Percentiles rank a stretch among this genome's conserved stretches.
phyloP scores from a whole-genome alignment of 257 asterid species.

The Jacaranda mimosifolia region DNA sequence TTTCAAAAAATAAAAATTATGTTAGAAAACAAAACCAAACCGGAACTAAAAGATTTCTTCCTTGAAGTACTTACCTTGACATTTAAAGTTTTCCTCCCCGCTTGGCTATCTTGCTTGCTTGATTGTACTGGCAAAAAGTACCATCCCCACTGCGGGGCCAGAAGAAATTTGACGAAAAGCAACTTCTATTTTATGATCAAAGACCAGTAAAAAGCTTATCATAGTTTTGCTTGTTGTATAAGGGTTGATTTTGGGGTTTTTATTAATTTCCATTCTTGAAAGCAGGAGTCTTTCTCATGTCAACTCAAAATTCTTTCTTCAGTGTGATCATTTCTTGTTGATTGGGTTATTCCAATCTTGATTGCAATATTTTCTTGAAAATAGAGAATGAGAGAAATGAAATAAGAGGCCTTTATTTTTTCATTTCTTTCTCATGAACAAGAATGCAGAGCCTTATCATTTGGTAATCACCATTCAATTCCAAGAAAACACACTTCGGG shows the following conservation, averaged over 20 bases:
- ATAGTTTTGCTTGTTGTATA: neutral
- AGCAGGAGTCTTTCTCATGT: constrained; percentile 20
- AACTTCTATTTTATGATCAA: constrained; percentile 6
- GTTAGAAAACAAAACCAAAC: too few species aligned
- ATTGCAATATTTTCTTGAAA: constrained; percentile 9
- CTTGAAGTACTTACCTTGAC: too few species aligned
- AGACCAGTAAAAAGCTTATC: neutral
- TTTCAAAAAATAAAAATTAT: too few species aligned
- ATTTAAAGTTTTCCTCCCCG: too few species aligned
- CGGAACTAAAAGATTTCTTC: too few species aligned
- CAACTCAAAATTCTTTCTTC: constrained; percentile 28
- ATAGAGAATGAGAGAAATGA: neutral
- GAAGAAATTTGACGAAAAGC: constrained; percentile 2
- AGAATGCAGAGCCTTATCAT: neutral
- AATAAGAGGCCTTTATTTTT: neutral
- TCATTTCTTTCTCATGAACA: neutral
- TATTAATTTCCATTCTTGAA: neutral
- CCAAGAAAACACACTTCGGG: neutral
- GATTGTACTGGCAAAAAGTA: too few species aligned
- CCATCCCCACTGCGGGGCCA: neutral
- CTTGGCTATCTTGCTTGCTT: too few species aligned
- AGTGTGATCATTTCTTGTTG: constrained; percentile 41
- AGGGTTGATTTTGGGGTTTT: constrained; percentile 20
- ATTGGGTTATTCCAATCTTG: constrained; percentile 47
- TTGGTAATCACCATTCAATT: neutral